phyloP scores from a whole-genome alignment of 331 rosid species.

The Phaseolus coccineus region DNA sequence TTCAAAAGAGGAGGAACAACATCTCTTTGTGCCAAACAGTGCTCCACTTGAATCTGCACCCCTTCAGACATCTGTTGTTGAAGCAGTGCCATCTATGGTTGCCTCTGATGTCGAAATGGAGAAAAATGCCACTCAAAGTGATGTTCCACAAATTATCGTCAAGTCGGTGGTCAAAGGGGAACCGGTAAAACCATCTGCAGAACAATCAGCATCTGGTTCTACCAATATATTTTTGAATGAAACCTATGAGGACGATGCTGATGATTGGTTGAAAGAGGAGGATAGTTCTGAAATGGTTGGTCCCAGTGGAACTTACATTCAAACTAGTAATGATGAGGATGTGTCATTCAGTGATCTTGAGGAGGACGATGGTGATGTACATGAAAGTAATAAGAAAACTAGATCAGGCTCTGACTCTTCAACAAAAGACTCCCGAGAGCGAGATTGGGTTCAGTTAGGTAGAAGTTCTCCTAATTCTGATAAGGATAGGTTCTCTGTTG shows the following conservation, averaged over 20 bases:
- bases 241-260: slow-evolving; percentile 81
- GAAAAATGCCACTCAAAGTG: slow-evolving; percentile 62
- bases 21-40: slow-evolving; percentile 62
- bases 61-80: slow-evolving; percentile 49
- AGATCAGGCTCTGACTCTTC: slow-evolving; percentile 88
- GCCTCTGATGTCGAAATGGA: slow-evolving; percentile 61
- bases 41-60: slow-evolving; percentile 55
- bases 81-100: slow-evolving; percentile 49
- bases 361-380: slow-evolving; percentile 79
- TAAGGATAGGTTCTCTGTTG: slow-evolving; percentile 62
- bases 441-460: slow-evolving; percentile 93
- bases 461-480: slow-evolving; percentile 74
- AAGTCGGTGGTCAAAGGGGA: slow-evolving; percentile 68
- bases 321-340: slow-evolving; percentile 80
- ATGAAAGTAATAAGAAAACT: slow-evolving; percentile 62
- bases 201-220: slow-evolving; percentile 51
- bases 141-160: slow-evolving; percentile 61
- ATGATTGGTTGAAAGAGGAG: slow-evolving; percentile 98
- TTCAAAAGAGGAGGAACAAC: slow-evolving; percentile 60
- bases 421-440: slow-evolving; percentile 80
- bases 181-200: slow-evolving; percentile 44
- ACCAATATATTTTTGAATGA: slow-evolving; percentile 57
- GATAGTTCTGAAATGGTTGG: slow-evolving; percentile 79
- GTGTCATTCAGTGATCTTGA: slow-evolving; percentile 97
- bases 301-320: slow-evolving; percentile 66